Evolutionary conservation across 1,284 basidiomycete genomes (phyloP).

Genomic region (Ceratobasidium sp.): DNA sequence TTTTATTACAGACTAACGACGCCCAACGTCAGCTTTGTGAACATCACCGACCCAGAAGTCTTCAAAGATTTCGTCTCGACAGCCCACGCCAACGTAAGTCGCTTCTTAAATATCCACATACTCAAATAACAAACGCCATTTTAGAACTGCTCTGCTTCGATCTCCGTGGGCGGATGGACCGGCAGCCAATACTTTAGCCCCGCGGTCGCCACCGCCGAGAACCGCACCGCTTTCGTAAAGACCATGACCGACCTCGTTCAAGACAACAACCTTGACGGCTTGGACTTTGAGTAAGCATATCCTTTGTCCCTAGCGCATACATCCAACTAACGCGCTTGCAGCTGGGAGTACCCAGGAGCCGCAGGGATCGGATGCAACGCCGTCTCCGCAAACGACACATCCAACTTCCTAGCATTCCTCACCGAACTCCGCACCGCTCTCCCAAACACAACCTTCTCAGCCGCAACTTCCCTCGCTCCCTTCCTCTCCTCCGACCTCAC

Average conservation of each 20-base stretch:
- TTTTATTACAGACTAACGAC: conserved; percentile 9
- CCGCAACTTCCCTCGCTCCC: conserved; percentile 60
- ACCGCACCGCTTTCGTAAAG: conserved; percentile 54
- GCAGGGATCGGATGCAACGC: conserved; percentile 56
- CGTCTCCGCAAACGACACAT: conserved; percentile 55
- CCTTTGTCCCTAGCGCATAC: background rate
- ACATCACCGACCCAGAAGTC: conserved; percentile 37
- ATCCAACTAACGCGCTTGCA: conserved; percentile 43
- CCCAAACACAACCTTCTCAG: conserved; percentile 57
- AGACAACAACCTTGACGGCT: conserved; percentile 59
- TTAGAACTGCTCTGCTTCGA: conserved; percentile 41
- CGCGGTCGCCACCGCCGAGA: conserved; percentile 52
- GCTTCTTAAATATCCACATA: background rate
- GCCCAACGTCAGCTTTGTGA: conserved; percentile 28
- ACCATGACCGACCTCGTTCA: conserved; percentile 57
- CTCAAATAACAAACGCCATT: background rate
- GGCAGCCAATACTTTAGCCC: conserved; percentile 56
- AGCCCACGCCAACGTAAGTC: conserved; percentile 43
- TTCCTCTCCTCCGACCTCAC: conserved; percentile 55
- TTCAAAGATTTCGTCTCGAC: conserved; percentile 42
- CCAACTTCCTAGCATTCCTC: conserved; percentile 59
- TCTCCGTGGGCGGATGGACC: conserved; percentile 44
- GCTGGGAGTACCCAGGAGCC: conserved; percentile 62
- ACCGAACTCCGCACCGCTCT: conserved; percentile 56
- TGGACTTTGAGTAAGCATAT: conserved; percentile 54